phyloP scores from a whole-genome alignment of 305 asterid species.

The Petunia hybrid region DNA sequence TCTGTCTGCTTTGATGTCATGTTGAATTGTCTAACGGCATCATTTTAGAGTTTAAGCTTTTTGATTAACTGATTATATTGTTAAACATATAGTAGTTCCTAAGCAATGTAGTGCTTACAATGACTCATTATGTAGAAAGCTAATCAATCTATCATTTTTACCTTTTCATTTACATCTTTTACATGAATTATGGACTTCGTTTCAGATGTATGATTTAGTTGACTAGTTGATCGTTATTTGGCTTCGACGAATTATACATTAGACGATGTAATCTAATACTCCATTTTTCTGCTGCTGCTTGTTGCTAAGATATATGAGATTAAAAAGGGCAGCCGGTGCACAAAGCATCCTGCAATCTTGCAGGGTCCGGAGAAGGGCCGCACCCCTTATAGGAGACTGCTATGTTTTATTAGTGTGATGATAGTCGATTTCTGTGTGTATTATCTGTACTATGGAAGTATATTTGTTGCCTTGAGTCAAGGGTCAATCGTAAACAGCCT shows the following conservation, averaged over 20 bases:
- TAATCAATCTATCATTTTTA: background rate
- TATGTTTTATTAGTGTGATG: background rate
- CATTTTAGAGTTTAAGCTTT: background rate
- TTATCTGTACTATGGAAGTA: background rate
- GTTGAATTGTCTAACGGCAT: background rate
- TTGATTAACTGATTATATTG: conserved; percentile 1
- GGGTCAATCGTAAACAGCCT: no score
- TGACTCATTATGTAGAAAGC: conserved; percentile 14
- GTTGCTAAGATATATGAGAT: background rate
- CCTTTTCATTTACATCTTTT: background rate
- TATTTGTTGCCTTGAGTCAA: background rate
- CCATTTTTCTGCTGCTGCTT: background rate
- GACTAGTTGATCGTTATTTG: background rate
- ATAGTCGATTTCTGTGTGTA: background rate
- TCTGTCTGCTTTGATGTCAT: background rate
- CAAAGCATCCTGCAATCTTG: no score
- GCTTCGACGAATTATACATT: background rate
- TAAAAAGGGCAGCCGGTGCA: no score
- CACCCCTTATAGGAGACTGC: background rate
- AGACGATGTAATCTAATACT: conserved; percentile 11
- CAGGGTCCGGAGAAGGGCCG: no score
- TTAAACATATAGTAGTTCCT: background rate
- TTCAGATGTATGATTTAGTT: conserved; percentile 8
- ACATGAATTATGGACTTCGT: background rate
- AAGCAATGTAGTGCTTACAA: background rate